A percentile compares a stretch with the other conserved stretches of the same genome.
Conservation (phyloP, 257 asterid genomes). For the Fraxinus americana region DNA sequence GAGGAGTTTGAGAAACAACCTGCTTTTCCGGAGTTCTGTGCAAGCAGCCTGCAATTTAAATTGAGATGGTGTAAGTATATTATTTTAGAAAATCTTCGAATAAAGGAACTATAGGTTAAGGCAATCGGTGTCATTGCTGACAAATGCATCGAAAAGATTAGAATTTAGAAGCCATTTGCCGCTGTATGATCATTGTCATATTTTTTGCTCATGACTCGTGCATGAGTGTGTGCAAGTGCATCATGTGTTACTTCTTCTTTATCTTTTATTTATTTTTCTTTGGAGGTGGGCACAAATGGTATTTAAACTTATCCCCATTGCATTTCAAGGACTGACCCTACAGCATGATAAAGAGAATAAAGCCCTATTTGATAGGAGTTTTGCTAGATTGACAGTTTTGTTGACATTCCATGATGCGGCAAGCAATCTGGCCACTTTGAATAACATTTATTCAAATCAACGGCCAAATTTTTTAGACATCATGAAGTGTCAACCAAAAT, state of each 20-base stretch:
- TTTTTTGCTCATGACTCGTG: background rate
- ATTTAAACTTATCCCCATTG: background rate
- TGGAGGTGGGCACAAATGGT: background rate
- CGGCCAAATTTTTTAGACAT: no score
- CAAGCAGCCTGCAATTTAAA: slow-evolving; percentile 74
- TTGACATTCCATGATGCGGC: no score
- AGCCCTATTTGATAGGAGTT: no score
- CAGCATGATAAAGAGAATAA: background rate
- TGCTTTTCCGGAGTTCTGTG: slow-evolving; percentile 74
- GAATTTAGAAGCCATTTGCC: background rate
- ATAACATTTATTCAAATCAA: no score
- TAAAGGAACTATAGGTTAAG: background rate
- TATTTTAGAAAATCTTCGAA: background rate
- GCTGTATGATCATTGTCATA: background rate
- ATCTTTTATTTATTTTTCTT: background rate
- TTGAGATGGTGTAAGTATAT: background rate
- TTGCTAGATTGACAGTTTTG: no score
- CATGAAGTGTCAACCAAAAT: no score
- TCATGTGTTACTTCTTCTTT: background rate
- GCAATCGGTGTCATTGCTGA: background rate
- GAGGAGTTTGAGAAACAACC: slow-evolving; percentile 83
- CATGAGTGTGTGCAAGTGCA: background rate
- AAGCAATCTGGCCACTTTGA: no score
- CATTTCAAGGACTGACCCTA: background rate
- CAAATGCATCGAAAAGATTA: background rate